phyloP scores from a whole-genome alignment of 2,329 filamentous ascomycete genomes.

The Chaetomium sp. region DNA sequence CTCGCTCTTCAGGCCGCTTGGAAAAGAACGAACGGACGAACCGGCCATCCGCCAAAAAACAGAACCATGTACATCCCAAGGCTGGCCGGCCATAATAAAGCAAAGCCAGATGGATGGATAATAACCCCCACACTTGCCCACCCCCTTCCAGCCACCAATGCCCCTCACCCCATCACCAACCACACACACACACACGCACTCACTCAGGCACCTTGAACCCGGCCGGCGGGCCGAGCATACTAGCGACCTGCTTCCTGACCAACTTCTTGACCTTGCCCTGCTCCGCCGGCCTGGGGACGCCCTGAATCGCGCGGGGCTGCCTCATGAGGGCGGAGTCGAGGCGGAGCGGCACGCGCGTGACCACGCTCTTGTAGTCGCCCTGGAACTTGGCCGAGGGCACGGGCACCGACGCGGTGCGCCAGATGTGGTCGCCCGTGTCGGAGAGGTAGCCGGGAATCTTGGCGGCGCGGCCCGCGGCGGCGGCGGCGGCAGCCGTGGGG shows the following conservation, averaged over 20 bases:
- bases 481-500: not conserved
- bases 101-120: not conserved
- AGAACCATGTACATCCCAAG: not conserved
- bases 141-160: not conserved
- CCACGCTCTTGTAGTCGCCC: slow-evolving; percentile 62
- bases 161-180: not conserved
- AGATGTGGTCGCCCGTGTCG: slow-evolving; percentile 76
- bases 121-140: not conserved
- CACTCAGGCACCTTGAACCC: slow-evolving; percentile 29
- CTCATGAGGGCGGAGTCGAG: slow-evolving; percentile 87
- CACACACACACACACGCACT: not conserved
- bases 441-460: slow-evolving; percentile 64
- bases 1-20: not conserved
- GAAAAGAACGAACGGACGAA: not conserved
- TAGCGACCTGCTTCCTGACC: slow-evolving; percentile 57
- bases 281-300: slow-evolving; percentile 68
- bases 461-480: slow-evolving; percentile 31
- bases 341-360: slow-evolving; percentile 73
- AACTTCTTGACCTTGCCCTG: slow-evolving; percentile 54
- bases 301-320: slow-evolving; percentile 86
- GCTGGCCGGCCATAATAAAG: not conserved
- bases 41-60: not conserved
- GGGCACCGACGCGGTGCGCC: slow-evolving; percentile 68
- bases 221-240: slow-evolving; percentile 39
- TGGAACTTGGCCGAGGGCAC: slow-evolving; percentile 63